These are phyloP conservation scores for Beta vulgaris DNA, from an alignment of 148 eudicot genomes.

Conservation along the genomic window DNA sequence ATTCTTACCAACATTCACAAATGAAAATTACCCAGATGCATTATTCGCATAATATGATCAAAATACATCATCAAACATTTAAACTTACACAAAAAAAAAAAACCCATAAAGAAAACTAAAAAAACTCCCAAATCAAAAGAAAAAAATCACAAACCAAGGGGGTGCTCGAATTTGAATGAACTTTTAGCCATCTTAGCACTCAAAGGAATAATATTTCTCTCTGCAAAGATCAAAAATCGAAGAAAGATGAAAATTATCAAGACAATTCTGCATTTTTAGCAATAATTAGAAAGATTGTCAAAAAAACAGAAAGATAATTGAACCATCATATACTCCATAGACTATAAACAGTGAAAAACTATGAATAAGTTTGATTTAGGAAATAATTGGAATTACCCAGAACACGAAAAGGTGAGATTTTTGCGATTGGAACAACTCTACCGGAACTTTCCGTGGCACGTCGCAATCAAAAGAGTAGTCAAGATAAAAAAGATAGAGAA, in stretches of 20 bases:
- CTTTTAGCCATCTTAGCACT: slow-evolving; percentile 33
- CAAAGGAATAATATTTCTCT: background rate
- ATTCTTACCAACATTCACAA: background rate
- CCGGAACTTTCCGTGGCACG: background rate
- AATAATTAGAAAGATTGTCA: background rate
- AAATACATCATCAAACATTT: background rate
- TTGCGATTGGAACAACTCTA: background rate
- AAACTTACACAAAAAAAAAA: background rate
- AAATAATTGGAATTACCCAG: background rate
- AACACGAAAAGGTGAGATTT: background rate
- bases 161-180: slow-evolving; percentile 38
- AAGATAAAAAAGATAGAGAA: background rate
- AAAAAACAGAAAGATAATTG: background rate
- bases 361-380: background rate
- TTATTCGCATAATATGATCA: too few species aligned
- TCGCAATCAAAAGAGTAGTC: background rate
- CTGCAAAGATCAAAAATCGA: slow-evolving; percentile 10
- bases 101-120: background rate
- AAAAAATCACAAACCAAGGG: slow-evolving; percentile 32
- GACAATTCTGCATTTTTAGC: background rate
- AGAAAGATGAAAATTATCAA: background rate
- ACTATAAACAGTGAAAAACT: background rate
- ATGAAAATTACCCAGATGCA: slow-evolving; percentile 3
- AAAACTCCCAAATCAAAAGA: background rate
- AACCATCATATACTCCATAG: background rate